These are phyloP conservation scores for Thymus quinquecostatus DNA, from an alignment of 257 asterid species.

Conservation along the genomic window DNA sequence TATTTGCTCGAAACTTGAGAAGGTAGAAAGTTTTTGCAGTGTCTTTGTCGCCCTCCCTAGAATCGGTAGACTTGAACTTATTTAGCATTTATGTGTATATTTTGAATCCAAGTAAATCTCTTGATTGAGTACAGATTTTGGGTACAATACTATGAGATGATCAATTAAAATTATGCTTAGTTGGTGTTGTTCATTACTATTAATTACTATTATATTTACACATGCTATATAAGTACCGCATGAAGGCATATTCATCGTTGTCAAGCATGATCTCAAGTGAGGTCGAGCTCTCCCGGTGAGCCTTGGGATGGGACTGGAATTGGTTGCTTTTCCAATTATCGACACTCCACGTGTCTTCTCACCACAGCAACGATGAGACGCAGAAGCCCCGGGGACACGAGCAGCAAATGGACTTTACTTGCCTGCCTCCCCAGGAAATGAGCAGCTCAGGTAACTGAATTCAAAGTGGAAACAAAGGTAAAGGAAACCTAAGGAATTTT, in stretches of 20 bases:
- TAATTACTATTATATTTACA: background rate
- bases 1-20: too few relatives aligned
- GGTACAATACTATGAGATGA: too few relatives aligned
- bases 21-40: too few relatives aligned
- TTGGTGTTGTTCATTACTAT: too few relatives aligned
- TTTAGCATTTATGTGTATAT: too few relatives aligned
- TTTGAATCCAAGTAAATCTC: too few relatives aligned
- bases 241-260: conserved; percentile 52
- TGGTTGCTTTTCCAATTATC: conserved; percentile 91
- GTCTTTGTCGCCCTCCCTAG: too few relatives aligned
- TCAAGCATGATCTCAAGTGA: conserved; percentile 67
- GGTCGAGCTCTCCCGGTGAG: conserved; percentile 85
- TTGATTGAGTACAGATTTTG: too few relatives aligned
- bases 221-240: background rate
- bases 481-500: conserved; percentile 11
- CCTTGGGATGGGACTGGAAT: conserved; percentile 84
- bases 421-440: conserved; percentile 54
- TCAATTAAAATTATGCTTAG: too few relatives aligned
- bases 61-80: too few relatives aligned
- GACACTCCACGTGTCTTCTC: conserved; percentile 73
- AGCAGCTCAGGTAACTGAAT: conserved; percentile 53
- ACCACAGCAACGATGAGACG: conserved; percentile 37
- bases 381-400: conserved; percentile 40
- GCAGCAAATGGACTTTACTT: conserved; percentile 24
- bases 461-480: conserved; percentile 12